These are phyloP conservation scores for Castanea mollissima DNA, from an alignment of 306 rosid species.

Conservation along the genomic window DNA sequence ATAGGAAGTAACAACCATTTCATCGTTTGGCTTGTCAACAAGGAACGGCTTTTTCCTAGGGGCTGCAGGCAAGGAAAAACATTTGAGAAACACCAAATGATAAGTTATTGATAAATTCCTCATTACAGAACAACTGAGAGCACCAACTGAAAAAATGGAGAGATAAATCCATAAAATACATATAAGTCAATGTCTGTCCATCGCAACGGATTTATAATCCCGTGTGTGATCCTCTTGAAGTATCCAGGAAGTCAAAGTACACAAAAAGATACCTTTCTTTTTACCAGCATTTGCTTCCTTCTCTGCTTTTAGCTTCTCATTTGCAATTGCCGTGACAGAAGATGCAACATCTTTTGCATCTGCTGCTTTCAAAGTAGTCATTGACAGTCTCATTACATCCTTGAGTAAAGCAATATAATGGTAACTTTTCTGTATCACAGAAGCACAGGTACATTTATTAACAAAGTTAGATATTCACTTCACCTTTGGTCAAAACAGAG, in stretches of 20 bases:
- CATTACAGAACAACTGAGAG: neutral
- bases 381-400: slow-evolving; percentile 78
- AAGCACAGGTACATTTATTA: neutral
- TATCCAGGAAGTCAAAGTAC: neutral
- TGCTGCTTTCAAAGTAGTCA: slow-evolving; percentile 78
- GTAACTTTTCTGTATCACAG: slow-evolving; percentile 70
- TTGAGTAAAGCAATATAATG: slow-evolving; percentile 77
- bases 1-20: slow-evolving; percentile 44
- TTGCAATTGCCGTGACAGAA: slow-evolving; percentile 82
- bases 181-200: neutral
- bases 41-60: slow-evolving; percentile 83
- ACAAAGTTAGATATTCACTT: neutral
- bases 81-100: neutral
- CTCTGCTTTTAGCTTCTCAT: slow-evolving; percentile 87
- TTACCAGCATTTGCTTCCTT: slow-evolving; percentile 89
- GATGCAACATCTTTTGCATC: slow-evolving; percentile 96
- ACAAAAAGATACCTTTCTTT: slow-evolving; percentile 66
- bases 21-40: slow-evolving; percentile 85
- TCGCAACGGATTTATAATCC: too few relatives aligned
- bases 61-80: slow-evolving; percentile 37
- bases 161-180: neutral
- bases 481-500: neutral
- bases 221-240: neutral
- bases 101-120: neutral
- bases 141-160: neutral